phyloP scores from a whole-genome alignment of 257 asterid species.

The Solanum neorickii region DNA sequence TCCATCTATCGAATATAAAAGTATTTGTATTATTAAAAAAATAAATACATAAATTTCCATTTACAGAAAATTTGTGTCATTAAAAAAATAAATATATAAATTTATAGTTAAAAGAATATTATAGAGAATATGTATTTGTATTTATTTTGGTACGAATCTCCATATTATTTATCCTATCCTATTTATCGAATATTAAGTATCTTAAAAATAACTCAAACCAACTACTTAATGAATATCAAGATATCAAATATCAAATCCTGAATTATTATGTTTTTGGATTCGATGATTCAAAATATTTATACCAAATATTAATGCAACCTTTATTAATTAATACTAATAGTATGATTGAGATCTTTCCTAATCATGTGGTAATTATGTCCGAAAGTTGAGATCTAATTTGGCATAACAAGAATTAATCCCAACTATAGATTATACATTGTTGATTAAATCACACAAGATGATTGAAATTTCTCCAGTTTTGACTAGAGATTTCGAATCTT shows the following conservation, averaged over 20 bases:
- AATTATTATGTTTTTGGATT: not conserved
- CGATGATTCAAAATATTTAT: not conserved
- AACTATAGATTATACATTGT: not conserved
- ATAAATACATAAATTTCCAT: no score
- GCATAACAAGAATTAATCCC: not conserved
- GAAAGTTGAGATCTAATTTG: not conserved
- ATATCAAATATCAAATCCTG: not conserved
- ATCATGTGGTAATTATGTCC: not conserved
- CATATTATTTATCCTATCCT: not conserved
- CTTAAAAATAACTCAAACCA: not conserved
- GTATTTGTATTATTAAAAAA: no score
- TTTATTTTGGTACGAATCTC: not conserved
- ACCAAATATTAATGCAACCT: not conserved
- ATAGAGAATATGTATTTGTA: not conserved
- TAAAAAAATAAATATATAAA: no score
- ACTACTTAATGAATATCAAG: not conserved
- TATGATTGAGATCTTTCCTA: not conserved
- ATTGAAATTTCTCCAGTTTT: not conserved
- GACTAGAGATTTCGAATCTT: not conserved
- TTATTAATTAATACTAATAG: not conserved
- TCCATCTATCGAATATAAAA: no score
- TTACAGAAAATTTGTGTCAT: no score
- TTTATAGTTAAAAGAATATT: not conserved
- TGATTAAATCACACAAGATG: not conserved
- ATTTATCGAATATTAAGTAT: not conserved